phyloP scores from a whole-genome alignment of 179 eudicot species.

The Silene coronaria region DNA sequence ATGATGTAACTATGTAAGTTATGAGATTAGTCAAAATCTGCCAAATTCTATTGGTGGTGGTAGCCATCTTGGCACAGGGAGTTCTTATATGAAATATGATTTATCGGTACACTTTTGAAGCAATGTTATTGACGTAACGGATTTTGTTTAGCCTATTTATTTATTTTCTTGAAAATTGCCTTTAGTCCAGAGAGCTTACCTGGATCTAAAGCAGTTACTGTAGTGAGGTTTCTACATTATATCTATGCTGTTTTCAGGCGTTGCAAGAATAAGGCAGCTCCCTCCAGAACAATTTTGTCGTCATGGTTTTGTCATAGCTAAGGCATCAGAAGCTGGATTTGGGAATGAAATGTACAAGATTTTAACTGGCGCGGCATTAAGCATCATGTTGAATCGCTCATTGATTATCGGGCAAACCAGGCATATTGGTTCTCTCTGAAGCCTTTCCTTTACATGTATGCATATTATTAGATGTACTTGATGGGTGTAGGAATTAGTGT shows the following conservation, averaged over 20 bases:
- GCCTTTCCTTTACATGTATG: conserved; percentile 40
- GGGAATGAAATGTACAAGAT: conserved; percentile 98
- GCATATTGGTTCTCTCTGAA: conserved; percentile 91
- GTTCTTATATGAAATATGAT: not conserved
- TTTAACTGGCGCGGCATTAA: conserved; percentile 74
- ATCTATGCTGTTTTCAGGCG: conserved; percentile 40
- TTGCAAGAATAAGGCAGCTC: conserved; percentile 54
- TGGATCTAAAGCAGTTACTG: not conserved
- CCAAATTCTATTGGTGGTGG: not conserved
- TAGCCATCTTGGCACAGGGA: not conserved
- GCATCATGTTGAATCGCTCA: conserved; percentile 91
- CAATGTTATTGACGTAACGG: not conserved
- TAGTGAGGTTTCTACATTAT: conserved; percentile 3
- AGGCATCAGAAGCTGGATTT: conserved; percentile 96
- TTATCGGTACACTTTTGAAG: not conserved
- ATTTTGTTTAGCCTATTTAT: not conserved
- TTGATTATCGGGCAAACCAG: conserved; percentile 95
- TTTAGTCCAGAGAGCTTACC: not conserved
- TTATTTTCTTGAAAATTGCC: not conserved
- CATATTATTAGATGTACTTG: conserved; percentile 13
- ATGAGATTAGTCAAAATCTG: not conserved
- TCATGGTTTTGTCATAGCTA: conserved; percentile 83
- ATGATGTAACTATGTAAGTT: not conserved
- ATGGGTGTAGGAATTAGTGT: not conserved
- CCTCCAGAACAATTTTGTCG: conserved; percentile 72